These are phyloP conservation scores for Epichloe festucae DNA, from an alignment of 2,329 filamentous ascomycete species.

Conservation along the genomic window DNA sequence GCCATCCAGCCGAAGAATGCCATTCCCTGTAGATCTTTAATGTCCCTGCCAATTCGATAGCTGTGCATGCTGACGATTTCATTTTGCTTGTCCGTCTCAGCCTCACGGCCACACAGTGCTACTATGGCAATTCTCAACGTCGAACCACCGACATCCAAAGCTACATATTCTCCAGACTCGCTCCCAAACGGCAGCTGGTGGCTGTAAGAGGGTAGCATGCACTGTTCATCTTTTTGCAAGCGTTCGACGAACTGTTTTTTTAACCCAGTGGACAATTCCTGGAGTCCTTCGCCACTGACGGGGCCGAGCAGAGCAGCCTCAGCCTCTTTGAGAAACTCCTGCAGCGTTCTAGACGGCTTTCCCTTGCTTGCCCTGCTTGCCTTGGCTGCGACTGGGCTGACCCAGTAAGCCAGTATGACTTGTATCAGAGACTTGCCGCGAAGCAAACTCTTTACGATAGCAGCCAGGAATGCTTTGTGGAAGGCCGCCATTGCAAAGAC, in stretches of 20 bases:
- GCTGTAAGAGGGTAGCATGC: conserved; percentile 56
- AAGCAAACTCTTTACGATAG: conserved; percentile 43
- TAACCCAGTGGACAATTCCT: conserved; percentile 33
- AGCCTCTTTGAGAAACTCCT: conserved; percentile 45
- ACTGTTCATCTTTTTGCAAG: conserved; percentile 37
- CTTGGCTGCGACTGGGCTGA: conserved; percentile 26
- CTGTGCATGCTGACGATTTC: conserved; percentile 41
- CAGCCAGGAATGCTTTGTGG: conserved; percentile 40
- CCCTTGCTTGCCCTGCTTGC: conserved; percentile 14
- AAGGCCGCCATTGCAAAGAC: conserved; percentile 45
- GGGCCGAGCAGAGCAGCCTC: conserved; percentile 38
- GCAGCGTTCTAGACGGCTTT: conserved; percentile 18
- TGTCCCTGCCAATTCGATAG: conserved; percentile 41
- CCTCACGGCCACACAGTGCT: conserved; percentile 37
- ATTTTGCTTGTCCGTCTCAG: conserved; percentile 25
- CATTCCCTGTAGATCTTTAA: conserved; percentile 45
- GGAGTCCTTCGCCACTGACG: conserved; percentile 31
- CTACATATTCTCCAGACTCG: conserved; percentile 46
- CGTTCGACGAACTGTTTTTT: conserved; percentile 42
- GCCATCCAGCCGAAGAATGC: conserved; percentile 60
- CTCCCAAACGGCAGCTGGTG: conserved; percentile 47
- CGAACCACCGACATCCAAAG: conserved; percentile 57
- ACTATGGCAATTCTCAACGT: conserved; percentile 53
- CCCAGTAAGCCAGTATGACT: conserved; percentile 43
- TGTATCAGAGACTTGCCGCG: conserved; percentile 46